Conservation (phyloP, 768 basidiomycete genomes). For the Mycena metata region DNA sequence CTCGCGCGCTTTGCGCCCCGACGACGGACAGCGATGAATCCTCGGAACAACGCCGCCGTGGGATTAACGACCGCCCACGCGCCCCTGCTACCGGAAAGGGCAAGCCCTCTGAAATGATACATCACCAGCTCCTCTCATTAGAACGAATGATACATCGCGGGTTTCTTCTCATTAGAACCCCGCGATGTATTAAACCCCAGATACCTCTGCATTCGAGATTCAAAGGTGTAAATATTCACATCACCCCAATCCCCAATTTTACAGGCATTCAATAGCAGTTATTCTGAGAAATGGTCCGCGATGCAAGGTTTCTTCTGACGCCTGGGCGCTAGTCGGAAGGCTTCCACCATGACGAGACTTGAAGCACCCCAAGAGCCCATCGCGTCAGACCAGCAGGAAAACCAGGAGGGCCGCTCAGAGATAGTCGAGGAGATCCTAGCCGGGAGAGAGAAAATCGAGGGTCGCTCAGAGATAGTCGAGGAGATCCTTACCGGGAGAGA, state of each 20-base stretch:
- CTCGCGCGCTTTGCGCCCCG: too few relatives aligned
- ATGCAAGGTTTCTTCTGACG: constrained; percentile 12
- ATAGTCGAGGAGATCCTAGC: constrained; percentile 37
- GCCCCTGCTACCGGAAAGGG: too few relatives aligned
- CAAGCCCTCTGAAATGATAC: too few relatives aligned
- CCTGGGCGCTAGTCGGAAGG: not conserved
- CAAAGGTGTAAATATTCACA: constrained; percentile 4
- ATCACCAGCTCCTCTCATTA: too few relatives aligned
- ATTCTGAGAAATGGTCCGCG: constrained; percentile 13
- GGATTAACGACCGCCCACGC: too few relatives aligned
- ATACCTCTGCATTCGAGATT: not conserved
- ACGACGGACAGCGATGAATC: too few relatives aligned
- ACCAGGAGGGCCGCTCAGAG: not conserved
- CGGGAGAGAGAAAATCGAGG: constrained; percentile 51
- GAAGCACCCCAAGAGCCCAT: not conserved
- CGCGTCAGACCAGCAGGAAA: not conserved
- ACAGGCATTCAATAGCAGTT: constrained; percentile 20
- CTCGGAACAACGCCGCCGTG: too few relatives aligned
- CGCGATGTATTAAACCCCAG: too few relatives aligned
- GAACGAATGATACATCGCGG: too few relatives aligned
- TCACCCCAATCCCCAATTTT: constrained; percentile 1
- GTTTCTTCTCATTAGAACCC: too few relatives aligned
- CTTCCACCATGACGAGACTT: constrained; percentile 16
- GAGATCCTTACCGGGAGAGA: too few relatives aligned
- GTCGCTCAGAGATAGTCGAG: too few relatives aligned